Percentiles rank a stretch among this genome's conserved stretches.
Evolutionary conservation across 2,329 filamentous ascomycete species (phyloP).

Genomic region (Paradendryphiella salina): DNA sequence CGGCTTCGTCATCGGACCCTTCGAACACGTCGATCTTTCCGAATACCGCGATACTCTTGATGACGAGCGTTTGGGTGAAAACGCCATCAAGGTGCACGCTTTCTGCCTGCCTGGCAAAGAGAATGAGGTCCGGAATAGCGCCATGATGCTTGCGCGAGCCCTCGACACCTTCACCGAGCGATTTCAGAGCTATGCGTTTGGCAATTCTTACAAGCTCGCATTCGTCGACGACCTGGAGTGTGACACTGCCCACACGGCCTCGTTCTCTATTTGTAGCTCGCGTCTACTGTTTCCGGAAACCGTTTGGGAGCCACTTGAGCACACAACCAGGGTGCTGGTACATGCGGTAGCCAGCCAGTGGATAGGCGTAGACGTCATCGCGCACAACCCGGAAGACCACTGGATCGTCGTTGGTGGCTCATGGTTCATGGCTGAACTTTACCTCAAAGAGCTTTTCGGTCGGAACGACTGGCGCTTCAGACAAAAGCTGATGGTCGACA

Average conservation of each 20-base stretch:
- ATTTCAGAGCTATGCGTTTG: conserved; percentile 87
- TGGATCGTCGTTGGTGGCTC: conserved; percentile 91
- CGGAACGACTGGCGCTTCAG: conserved; percentile 94
- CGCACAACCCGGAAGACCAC: conserved; percentile 75
- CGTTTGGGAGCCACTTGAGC: conserved; percentile 81
- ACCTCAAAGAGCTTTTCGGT: conserved; percentile 86
- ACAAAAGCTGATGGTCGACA: conserved; percentile 82
- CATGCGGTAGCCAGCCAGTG: conserved; percentile 89
- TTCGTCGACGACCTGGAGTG: conserved; percentile 87
- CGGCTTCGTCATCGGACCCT: conserved; percentile 91
- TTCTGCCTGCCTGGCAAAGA: conserved; percentile 85
- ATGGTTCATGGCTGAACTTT: conserved; percentile 92
- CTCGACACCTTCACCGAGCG: conserved; percentile 90
- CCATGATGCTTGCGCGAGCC: conserved; percentile 77
- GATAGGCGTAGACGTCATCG: conserved; percentile 90
- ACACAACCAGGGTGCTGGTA: conserved; percentile 77
- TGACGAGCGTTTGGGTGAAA: conserved; percentile 85
- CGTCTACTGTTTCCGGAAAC: conserved; percentile 82
- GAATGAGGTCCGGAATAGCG: conserved; percentile 84
- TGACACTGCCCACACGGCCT: conserved; percentile 77
- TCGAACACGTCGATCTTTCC: conserved; percentile 87
- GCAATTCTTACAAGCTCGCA: conserved; percentile 82
- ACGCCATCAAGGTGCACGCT: conserved; percentile 84
- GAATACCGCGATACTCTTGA: conserved; percentile 89
- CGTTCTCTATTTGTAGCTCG: conserved; percentile 83